A percentile compares a stretch with the other conserved stretches of the same genome.
phyloP scores from a whole-genome alignment of 2,329 filamentous ascomycete genomes.

The Rhytidhysteron rufulum region DNA sequence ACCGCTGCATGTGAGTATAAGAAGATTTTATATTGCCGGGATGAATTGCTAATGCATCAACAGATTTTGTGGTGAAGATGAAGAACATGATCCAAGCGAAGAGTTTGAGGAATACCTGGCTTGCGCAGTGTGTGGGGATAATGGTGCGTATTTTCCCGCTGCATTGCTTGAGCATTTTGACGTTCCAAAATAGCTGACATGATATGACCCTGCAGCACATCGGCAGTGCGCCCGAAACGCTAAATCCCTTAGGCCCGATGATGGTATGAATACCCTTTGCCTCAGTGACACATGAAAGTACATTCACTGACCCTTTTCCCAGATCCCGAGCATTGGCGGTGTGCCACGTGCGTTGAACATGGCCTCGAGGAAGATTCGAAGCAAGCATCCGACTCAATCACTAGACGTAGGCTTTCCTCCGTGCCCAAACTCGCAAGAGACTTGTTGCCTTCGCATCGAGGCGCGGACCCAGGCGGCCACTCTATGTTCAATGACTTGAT shows the following conservation, averaged over 20 bases:
- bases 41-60: slow-evolving; percentile 1
- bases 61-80: slow-evolving; percentile 78
- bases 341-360: slow-evolving; percentile 54
- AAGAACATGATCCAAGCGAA: slow-evolving; percentile 76
- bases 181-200: slow-evolving; percentile 41
- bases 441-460: slow-evolving; percentile 65
- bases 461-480: slow-evolving; percentile 59
- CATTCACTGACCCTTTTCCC: slow-evolving; percentile 16
- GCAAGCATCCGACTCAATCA: slow-evolving; percentile 37
- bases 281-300: slow-evolving; percentile 6
- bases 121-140: slow-evolving; percentile 75
- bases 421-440: slow-evolving; percentile 67
- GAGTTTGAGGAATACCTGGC: slow-evolving; percentile 76
- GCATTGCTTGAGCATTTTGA: slow-evolving; percentile 23
- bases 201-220: slow-evolving; percentile 66
- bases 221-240: slow-evolving; percentile 80
- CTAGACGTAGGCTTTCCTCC: slow-evolving; percentile 52
- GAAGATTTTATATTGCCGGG: not conserved
- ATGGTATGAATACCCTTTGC: slow-evolving; percentile 52
- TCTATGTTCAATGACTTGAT: slow-evolving; percentile 73
- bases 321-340: slow-evolving; percentile 61
- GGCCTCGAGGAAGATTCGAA: slow-evolving; percentile 44
- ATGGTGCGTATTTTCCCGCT: slow-evolving; percentile 58
- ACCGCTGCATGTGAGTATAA: slow-evolving; percentile 61
- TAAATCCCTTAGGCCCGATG: slow-evolving; percentile 57